Conservation (phyloP, 176 grass and related monocot genomes). For the Oropetium thomaeum region DNA sequence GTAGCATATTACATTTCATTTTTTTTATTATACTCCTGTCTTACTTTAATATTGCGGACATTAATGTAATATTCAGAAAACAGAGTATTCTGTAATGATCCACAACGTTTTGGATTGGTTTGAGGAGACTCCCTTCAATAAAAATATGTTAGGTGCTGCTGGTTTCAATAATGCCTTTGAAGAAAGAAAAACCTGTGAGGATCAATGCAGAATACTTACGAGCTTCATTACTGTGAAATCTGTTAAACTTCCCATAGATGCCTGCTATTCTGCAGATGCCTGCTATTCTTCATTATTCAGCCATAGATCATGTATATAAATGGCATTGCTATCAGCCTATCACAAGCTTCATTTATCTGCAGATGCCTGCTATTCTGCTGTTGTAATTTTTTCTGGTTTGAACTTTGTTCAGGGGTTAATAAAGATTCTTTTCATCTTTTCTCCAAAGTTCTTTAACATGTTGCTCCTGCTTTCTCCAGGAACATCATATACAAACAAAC, state of each 20-base stretch:
- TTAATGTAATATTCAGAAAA: conserved; percentile 8
- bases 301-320: neutral
- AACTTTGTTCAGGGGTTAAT: neutral
- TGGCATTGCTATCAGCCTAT: neutral
- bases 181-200: neutral
- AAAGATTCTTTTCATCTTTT: conserved; percentile 6
- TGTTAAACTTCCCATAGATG: neutral
- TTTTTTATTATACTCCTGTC: neutral
- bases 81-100: neutral
- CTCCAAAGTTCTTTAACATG: neutral
- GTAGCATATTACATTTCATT: conserved; percentile 2
- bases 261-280: no score
- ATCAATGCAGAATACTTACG: neutral
- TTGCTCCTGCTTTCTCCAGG: conserved; percentile 48
- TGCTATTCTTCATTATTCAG: no score
- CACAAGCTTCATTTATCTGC: neutral
- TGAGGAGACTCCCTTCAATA: conserved; percentile 11
- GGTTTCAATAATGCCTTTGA: neutral
- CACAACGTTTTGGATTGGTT: conserved; percentile 26
- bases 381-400: conserved; percentile 3
- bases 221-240: neutral
- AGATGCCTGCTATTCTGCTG: neutral
- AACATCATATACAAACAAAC: conserved; percentile 92
- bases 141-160: neutral
- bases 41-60: conserved; percentile 13